A percentile compares a stretch with the other conserved stretches of the same genome.
phyloP scores from a whole-genome alignment of 495 filamentous ascomycete genomes.

The Aspergillus carlsbadensis region DNA sequence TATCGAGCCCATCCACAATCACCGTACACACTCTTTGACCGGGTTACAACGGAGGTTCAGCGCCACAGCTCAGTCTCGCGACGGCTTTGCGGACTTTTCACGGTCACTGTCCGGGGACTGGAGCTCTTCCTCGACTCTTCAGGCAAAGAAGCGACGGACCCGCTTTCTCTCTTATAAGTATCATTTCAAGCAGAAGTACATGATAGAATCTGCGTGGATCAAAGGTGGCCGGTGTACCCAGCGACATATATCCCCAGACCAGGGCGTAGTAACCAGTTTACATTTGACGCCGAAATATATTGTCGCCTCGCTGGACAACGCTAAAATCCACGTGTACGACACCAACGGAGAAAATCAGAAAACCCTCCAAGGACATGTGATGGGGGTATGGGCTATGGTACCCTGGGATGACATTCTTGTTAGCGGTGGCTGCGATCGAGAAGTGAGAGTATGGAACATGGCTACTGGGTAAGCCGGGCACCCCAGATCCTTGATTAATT shows the following conservation, averaged over 20 bases:
- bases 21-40: slow-evolving; percentile 23
- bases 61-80: slow-evolving; percentile 28
- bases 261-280: slow-evolving; percentile 93
- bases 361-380: slow-evolving; percentile 91
- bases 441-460: slow-evolving; percentile 98
- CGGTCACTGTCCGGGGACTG: slow-evolving; percentile 39
- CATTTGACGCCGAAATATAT: slow-evolving; percentile 96
- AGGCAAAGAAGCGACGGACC: slow-evolving; percentile 37
- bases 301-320: slow-evolving; percentile 95
- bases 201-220: slow-evolving; percentile 96
- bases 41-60: slow-evolving; percentile 29
- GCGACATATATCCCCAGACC: slow-evolving; percentile 88
- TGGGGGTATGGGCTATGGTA: slow-evolving; percentile 99
- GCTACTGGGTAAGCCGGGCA: slow-evolving; percentile 71
- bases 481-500: not conserved
- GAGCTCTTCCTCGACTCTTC: slow-evolving; percentile 29
- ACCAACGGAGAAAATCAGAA: slow-evolving; percentile 83
- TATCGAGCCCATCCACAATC: slow-evolving; percentile 37
- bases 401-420: slow-evolving; percentile 95
- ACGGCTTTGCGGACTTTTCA: slow-evolving; percentile 28
- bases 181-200: slow-evolving; percentile 95
- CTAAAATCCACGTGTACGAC: slow-evolving; percentile 97
- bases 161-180: slow-evolving; percentile 77
- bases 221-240: slow-evolving; percentile 77
- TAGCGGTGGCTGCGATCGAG: slow-evolving; percentile 93